Evolutionary conservation across 306 rosid species (phyloP), one percentile per base, ranked within the genome.

Genomic region (Cucumis cinereus): DNA sequence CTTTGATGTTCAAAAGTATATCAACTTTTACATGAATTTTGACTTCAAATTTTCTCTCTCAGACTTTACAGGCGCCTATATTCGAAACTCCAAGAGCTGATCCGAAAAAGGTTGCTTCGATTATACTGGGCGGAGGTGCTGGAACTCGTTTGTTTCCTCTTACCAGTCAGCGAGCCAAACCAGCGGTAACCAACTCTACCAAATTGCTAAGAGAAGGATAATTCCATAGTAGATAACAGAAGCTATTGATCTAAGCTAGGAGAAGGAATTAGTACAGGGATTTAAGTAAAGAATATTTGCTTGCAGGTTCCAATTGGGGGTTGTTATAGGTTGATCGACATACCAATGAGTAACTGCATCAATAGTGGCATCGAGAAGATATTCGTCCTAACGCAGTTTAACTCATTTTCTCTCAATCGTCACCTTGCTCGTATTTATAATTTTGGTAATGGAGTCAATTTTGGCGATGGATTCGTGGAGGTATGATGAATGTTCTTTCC

Each of bases 321-420:
- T 66, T 87, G 92, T 79, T 93, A 91, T 80, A 88, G 98, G 77
- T 88, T 93, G 77, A 91, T 93, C 36, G 98, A 93, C 85, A 82
- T 91, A 61, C 98, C 98, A 0, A 91, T 93, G 98, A 93, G 98
- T 77, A 93, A 91, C 56, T 91, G 98, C 87, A 91, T 93, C 83
- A 93, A 91, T 40, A 89, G 98, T 79, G 96, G 96, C 79, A 88
- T 93, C n/a, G 85, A 83, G 17, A 93, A 91, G 82, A 91, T 91
- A 63, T 93, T 91, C 88, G 83, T 91, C 57, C 76, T 93, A 19
- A 91, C 97, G 1, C 98, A 91, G 78, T 91, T 86, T 59, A 91
- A 93, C 78, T 93, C 98, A 0, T 93, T 88, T 78, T 93, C 98
- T 49, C 98, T 93, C 78, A 93, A 91, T 56, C 93, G 98, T 33